Conservation (phyloP, 2,329 filamentous ascomycete genomes). For the Trichoderma lentiforme region DNA sequence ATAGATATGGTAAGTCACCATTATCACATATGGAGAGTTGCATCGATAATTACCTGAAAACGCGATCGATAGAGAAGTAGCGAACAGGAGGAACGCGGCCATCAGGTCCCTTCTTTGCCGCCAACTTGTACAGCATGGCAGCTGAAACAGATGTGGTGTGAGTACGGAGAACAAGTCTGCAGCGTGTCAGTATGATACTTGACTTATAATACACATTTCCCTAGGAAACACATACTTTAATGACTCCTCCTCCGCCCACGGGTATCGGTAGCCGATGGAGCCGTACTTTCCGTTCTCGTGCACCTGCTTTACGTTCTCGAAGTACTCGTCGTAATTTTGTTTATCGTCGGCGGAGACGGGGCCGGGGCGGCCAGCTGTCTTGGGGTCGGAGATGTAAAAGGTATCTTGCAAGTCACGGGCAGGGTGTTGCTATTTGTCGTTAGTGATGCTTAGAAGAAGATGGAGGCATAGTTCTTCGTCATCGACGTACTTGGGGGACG, state of each 20-base stretch:
- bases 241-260: conserved; percentile 85
- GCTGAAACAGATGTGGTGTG: conserved; percentile 93
- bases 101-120: conserved; percentile 72
- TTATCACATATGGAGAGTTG: background rate
- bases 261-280: conserved; percentile 94
- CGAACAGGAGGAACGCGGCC: conserved; percentile 66
- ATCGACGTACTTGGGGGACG: conserved; percentile 63
- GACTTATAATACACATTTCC: background rate
- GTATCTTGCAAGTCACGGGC: conserved; percentile 97
- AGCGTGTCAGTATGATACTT: background rate
- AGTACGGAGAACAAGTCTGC: conserved; percentile 79
- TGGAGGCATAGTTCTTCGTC: fast-evolving
- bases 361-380: conserved; percentile 66
- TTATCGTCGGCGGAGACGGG: conserved; percentile 51
- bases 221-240: conserved; percentile 43
- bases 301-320: conserved; percentile 79
- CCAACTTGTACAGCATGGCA: conserved; percentile 86
- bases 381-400: conserved; percentile 94
- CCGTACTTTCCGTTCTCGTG: conserved; percentile 91
- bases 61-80: conserved; percentile 97
- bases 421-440: conserved; percentile 67
- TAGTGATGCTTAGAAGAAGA: background rate
- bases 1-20: background rate
- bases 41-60: conserved; percentile 61
- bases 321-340: conserved; percentile 78